A percentile compares a stretch with the other conserved stretches of the same genome.
Conservation (phyloP, 331 rosid genomes). For the Pyracantha coccinea region DNA sequence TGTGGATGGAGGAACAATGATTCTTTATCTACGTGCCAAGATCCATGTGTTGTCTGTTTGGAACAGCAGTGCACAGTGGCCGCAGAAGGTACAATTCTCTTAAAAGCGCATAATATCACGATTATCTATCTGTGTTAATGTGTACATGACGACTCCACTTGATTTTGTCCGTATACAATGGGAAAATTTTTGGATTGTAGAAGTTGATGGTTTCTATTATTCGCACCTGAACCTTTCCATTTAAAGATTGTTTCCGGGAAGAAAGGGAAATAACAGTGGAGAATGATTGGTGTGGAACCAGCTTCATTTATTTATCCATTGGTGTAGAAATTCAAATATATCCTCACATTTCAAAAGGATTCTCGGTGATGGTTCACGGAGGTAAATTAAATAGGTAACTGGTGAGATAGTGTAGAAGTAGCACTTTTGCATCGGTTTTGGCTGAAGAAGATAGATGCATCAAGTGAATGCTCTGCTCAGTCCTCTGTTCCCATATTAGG, state of each 20-base stretch:
- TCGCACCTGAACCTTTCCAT: neutral
- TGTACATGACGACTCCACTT: neutral
- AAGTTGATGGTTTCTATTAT: neutral
- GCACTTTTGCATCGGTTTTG: neutral
- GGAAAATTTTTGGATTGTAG: neutral
- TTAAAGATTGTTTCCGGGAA: neutral
- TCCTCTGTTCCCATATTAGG: neutral
- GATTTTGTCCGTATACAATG: neutral
- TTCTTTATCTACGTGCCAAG: slow-evolving; percentile 48
- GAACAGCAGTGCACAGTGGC: slow-evolving; percentile 89
- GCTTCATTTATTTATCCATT: neutral
- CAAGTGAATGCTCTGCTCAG: neutral
- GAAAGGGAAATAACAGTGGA: neutral
- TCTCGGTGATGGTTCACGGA: neutral
- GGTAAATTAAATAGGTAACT: neutral
- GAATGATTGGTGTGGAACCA: neutral
- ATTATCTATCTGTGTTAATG: neutral
- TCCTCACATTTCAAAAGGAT: neutral
- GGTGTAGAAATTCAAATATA: neutral
- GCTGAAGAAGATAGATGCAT: neutral
- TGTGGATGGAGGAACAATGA: slow-evolving; percentile 76
- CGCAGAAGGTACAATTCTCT: slow-evolving; percentile 64
- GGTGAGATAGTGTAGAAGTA: neutral
- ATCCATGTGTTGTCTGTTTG: slow-evolving; percentile 93
- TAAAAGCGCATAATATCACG: neutral